These are phyloP conservation scores for Fusarium paranaense DNA, from an alignment of 2,329 filamentous ascomycete genomes.

Conservation along the genomic window DNA sequence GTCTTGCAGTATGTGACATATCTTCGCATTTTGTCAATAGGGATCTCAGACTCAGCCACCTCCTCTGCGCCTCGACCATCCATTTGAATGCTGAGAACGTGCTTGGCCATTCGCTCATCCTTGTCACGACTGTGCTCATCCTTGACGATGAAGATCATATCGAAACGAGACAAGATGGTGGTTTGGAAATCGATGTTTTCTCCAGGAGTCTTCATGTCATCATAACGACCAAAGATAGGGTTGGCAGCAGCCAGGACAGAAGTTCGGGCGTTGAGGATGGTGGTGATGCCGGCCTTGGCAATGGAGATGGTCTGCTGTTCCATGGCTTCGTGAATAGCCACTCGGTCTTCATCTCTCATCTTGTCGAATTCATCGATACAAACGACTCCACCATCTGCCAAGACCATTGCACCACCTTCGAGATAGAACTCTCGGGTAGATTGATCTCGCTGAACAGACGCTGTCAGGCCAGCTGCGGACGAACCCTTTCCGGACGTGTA, in stretches of 20 bases:
- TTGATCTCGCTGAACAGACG: slow-evolving; percentile 93
- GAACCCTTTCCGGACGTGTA: slow-evolving; percentile 99
- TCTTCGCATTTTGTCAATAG: slow-evolving; percentile 95
- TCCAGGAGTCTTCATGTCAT: slow-evolving; percentile 96
- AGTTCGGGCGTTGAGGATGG: slow-evolving; percentile 94
- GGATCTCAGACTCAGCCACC: slow-evolving; percentile 85
- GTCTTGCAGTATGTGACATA: slow-evolving; percentile 98
- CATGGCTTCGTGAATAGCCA: slow-evolving; percentile 99
- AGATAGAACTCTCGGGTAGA: slow-evolving; percentile 96
- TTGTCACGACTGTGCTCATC: slow-evolving; percentile 92
- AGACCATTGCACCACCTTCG: slow-evolving; percentile 97
- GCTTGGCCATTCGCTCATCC: slow-evolving; percentile 93
- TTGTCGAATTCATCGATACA: slow-evolving; percentile 99
- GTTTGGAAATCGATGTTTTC: slow-evolving; percentile 99
- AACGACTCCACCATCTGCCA: slow-evolving; percentile 95
- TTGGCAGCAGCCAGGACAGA: slow-evolving; percentile 96
- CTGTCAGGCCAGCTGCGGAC: slow-evolving; percentile 95
- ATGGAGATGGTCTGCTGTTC: slow-evolving; percentile 99
- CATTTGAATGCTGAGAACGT: slow-evolving; percentile 99
- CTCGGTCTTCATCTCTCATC: slow-evolving; percentile 97
- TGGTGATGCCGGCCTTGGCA: slow-evolving; percentile 98
- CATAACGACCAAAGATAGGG: slow-evolving; percentile 96
- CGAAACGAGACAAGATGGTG: slow-evolving; percentile 96
- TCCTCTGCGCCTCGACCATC: slow-evolving; percentile 86
- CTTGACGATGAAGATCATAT: slow-evolving; percentile 99